phyloP scores from a whole-genome alignment of 1,139 yeast genomes.

The Scheffersomyces lignicola region DNA sequence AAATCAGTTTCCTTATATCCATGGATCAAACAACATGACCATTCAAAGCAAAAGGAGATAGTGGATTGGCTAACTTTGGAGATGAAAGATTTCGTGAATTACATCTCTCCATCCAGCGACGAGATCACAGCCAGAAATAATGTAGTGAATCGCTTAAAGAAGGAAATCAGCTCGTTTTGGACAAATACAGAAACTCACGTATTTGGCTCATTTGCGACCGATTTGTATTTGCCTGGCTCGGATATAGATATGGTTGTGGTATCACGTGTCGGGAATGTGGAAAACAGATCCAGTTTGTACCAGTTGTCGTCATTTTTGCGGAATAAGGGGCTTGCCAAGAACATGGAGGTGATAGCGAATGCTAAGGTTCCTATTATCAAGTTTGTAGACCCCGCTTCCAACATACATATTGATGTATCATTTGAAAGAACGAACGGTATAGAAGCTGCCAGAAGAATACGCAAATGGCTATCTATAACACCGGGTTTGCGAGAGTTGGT shows the following conservation, averaged over 20 bases:
- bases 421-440: slow-evolving; percentile 88
- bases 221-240: slow-evolving; percentile 89
- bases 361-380: slow-evolving; percentile 97
- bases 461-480: slow-evolving; percentile 69
- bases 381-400: slow-evolving; percentile 73
- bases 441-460: slow-evolving; percentile 77
- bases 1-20: slow-evolving; percentile 51
- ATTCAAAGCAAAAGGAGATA: slow-evolving; percentile 69
- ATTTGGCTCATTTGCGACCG: slow-evolving; percentile 96
- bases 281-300: slow-evolving; percentile 65
- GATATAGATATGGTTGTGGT: slow-evolving; percentile 94
- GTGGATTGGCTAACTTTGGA: slow-evolving; percentile 90
- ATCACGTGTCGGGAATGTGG: slow-evolving; percentile 65
- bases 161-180: slow-evolving; percentile 66
- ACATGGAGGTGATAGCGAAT: slow-evolving; percentile 83
- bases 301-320: slow-evolving; percentile 74
- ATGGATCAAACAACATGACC: slow-evolving; percentile 79
- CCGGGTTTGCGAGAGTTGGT: slow-evolving; percentile 88
- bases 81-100: slow-evolving; percentile 80
- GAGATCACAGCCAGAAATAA: slow-evolving; percentile 73
- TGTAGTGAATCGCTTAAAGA: slow-evolving; percentile 62
- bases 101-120: slow-evolving; percentile 79
- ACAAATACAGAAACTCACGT: slow-evolving; percentile 79
- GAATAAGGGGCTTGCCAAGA: slow-evolving; percentile 60
- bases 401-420: slow-evolving; percentile 84